Base-by-base conservation (phyloP, 2,329 filamentous ascomycete species). In the Thelonectria rubi region DNA sequence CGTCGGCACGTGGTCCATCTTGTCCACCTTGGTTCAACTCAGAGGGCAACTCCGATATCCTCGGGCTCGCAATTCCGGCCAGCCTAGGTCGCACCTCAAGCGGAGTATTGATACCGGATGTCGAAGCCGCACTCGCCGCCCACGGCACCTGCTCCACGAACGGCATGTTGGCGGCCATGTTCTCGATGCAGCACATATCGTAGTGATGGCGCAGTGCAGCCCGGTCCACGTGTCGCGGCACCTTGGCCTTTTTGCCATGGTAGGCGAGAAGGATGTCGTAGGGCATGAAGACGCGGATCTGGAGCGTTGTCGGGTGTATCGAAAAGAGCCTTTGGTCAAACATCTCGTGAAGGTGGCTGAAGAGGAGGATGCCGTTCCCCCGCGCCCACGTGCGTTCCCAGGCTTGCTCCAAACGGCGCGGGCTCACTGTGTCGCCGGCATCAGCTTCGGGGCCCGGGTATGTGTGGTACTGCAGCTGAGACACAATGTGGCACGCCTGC, bases 261-360 rank as follows among this genome's bases (percentile, higher is more conserved):
- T 30, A 24, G 1, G 4, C 10, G 0, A 55, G 30, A 3, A 55
- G 30, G 14, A 55, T 47, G 26, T 55, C 11, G 14, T 40, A 48
- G 4, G 20, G 53, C 53, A 55, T 46, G n/a, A 30, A 48, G 15
- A 12, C 39, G 6, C 14, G 30, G 17, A 55, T 17, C n/a, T 24
- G 26, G 6, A 30, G 26, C n/a, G n/a, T n/a, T n/a, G n/a, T n/a
- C n/a, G n/a, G n/a, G n/a, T 30, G 26, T 30, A 30, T 30, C 26
- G 26, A n/a, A n/a, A n/a, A n/a, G n/a, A n/a, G n/a, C n/a, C n/a
- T n/a, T n/a, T n/a, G 26, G 26, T 68, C 65, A 32, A 69, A 69
- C 9, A 51, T 42, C 32, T 69, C 59, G 48, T 66, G 64, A 1
- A 69, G 48, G 40, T 69, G 63, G 21, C 58, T 67, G 0, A 63